Base-by-base conservation (phyloP, 1,284 basidiomycete species). In the Melampsora americana region DNA sequence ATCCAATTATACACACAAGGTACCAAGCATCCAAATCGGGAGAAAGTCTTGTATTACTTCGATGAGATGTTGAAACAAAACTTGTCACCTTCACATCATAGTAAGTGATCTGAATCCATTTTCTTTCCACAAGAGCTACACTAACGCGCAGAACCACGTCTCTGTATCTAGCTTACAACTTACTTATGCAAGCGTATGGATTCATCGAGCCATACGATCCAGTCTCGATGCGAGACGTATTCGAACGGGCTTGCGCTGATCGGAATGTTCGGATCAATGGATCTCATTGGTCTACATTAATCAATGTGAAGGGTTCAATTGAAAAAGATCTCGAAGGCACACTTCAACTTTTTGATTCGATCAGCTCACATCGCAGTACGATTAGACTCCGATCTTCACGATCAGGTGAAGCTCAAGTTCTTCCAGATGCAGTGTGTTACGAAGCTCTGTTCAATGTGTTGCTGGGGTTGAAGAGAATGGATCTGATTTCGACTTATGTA, bases 391-490 rank as follows among this genome's bases (percentile, higher is more conserved):
- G 69, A 30, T 56, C 53, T 23, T 16, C 53, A 7, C 20, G 66
- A 46, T n/a, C 14, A 84, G 14, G 68, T 77, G 32, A 78, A 80
- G 0, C 80, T 80, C 4, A 81, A 7, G 66, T 61, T 1, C 75
- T 89, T 35, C 89, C 89, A 5, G 95, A 99, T 79, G 91, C 93
- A 0, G 89, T 98, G 50, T 87, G 90, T 26, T 98, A 91, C 84
- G 95, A 99, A 83, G 89, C 94, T 0, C 85, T 98, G 78, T 88
- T 99, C 84, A 93, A 92, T 80, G 92, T 92, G 20, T 86, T 96
- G 71, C 89, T 93, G 62, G 90, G 88, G 9, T 88, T 90, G 81
- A 89, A 89, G 50, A 89, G 90, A 14, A 86, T 90, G 69, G 93
- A 95, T 80, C 87, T 96, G 69, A 87, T 95, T 42, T 88, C 90